Evolutionary conservation across 78 protist species (phyloP).

Genomic region (Dictyostelium discoideum): DNA sequence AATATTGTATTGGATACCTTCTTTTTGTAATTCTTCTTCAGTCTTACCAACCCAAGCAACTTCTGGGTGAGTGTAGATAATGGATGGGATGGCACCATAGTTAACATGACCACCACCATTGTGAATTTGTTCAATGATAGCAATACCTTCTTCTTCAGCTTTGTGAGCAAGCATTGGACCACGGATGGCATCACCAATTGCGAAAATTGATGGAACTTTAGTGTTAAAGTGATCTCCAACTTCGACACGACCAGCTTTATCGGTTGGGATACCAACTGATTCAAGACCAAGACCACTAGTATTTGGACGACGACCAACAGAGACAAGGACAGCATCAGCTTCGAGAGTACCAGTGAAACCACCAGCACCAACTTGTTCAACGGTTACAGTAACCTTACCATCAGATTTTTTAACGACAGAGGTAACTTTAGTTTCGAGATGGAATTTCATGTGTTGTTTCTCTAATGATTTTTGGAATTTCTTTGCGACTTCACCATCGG

Average conservation of each 20-base stretch:
- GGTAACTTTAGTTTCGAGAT: constrained; percentile 91
- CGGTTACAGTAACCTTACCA: constrained; percentile 73
- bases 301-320: constrained; percentile 97
- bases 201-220: constrained; percentile 93
- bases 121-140: constrained; percentile 87
- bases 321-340: constrained; percentile 94
- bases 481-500: constrained; percentile 87
- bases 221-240: constrained; percentile 90
- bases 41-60: constrained; percentile 99
- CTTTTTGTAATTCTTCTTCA: constrained; percentile 96
- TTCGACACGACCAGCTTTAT: constrained; percentile 90
- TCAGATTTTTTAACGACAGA: constrained; percentile 21
- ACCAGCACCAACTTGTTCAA: constrained; percentile 86
- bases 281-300: constrained; percentile 95
- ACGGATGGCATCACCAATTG: constrained; percentile 98
- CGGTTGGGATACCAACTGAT: constrained; percentile 85
- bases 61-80: constrained; percentile 99
- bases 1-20: constrained; percentile 84
- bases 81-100: constrained; percentile 98
- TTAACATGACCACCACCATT: constrained; percentile 96
- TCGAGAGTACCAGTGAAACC: constrained; percentile 51
- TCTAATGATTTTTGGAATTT: constrained; percentile 85
- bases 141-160: constrained; percentile 98
- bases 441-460: constrained; percentile 95
- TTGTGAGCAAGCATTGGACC: constrained; percentile 99